These are phyloP conservation scores for Plasmodium blacklocki DNA, from an alignment of 169 alveolate genomes.

Conservation along the genomic window DNA sequence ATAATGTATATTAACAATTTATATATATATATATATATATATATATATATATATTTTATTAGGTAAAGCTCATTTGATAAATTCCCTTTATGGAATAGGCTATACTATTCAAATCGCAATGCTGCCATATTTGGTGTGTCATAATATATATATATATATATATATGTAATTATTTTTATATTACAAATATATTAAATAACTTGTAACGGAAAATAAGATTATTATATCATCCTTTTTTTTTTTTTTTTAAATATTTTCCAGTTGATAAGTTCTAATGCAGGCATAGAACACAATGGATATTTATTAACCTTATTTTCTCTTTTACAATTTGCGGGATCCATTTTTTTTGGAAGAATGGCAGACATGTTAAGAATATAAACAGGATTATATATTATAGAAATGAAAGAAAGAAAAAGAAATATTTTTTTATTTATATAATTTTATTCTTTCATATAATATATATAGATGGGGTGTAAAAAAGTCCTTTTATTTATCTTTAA, in stretches of 20 bases:
- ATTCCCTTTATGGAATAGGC: slow-evolving; percentile 57
- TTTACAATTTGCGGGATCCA: slow-evolving; percentile 54
- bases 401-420: neutral
- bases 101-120: slow-evolving; percentile 66
- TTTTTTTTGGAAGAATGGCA: slow-evolving; percentile 61
- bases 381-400: neutral
- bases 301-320: slow-evolving; percentile 48
- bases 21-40: too few species aligned
- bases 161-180: neutral
- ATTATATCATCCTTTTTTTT: neutral
- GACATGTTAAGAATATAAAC: slow-evolving; percentile 26
- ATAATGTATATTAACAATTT: too few species aligned
- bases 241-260: neutral
- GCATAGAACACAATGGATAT: slow-evolving; percentile 73
- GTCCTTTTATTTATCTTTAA: slow-evolving; percentile 49
- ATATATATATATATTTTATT: too few species aligned
- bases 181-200: too few species aligned
- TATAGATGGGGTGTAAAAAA: slow-evolving; percentile 70
- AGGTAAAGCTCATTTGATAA: slow-evolving; percentile 74
- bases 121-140: slow-evolving; percentile 58
- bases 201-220: neutral
- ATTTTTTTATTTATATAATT: neutral
- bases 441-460: neutral
- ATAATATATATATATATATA: neutral
- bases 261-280: slow-evolving; percentile 59